Base-by-base conservation (phyloP, 177 flowering plant genomes). In the Vitis hybrid region DNA sequence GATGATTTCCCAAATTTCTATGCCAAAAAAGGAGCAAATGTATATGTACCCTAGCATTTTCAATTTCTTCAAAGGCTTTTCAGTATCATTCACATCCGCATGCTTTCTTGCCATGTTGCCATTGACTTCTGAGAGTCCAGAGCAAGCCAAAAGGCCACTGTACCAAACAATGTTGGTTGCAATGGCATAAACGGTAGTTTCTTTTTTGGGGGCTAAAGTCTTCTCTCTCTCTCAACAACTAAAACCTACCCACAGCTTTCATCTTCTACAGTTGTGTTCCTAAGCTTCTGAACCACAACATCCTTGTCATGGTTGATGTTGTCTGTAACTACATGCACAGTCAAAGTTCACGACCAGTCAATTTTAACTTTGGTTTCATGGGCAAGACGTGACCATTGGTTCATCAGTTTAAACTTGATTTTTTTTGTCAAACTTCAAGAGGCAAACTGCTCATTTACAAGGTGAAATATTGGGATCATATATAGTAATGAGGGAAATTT, bases 191-290 rank as follows among this genome's bases (percentile, higher is more conserved):
- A 50, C 23, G 0, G 23, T 17, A 8, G 17, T 56, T 48, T 52
- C 60, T 4, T 39, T 67, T 56, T 30, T 60, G 8, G 54, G 50
- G 34, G 39, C 17, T 17, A 60, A 23, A 61, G 34, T 60, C n/a
- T 45, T 19, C 50, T 39, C 52, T 32, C 52, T 72, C 51, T 72
- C 70, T n/a, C n/a, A 54, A 72, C 18, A 7, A 59, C 48, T 0
- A 65, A 54, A 32, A 68, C 21, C 61, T 73, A 58, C 11, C 76
- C 76, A 56, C 76, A 67, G 57, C 67, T 51, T 66, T 19, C 23
- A 54, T 61, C 49, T 61, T 67, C 51, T 6, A 34, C 45, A 6
- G 71, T 64, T 17, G 34, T 26, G 48, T 67, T 64, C 48, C 60
- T 73, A 6, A 73, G 76, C 19, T 73, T 61, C 67, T 67, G 55